These are phyloP conservation scores for Nicotiana knightiana DNA, from an alignment of 257 asterid genomes.

Conservation along the genomic window DNA sequence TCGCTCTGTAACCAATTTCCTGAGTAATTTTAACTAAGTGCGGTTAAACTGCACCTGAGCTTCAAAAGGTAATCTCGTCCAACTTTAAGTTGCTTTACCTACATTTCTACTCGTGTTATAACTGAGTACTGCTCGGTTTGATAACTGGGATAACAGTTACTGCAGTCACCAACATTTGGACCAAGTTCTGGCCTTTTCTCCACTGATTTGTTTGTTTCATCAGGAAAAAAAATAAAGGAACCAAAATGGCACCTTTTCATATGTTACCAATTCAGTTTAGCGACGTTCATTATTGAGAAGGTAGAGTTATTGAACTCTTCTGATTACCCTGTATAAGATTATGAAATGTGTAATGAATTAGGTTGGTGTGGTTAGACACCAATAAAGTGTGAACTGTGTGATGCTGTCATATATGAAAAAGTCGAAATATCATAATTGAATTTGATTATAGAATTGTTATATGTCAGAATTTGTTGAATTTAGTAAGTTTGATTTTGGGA, in stretches of 20 bases:
- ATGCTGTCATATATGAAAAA: not conserved
- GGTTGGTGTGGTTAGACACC: not conserved
- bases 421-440: not conserved
- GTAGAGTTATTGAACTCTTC: not conserved
- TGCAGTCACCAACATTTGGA: not conserved
- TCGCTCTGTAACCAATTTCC: not conserved
- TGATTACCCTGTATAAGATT: not conserved
- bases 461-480: not conserved
- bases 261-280: not conserved
- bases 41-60: not conserved
- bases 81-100: not conserved
- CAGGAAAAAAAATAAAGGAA: not conserved
- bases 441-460: not conserved
- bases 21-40: not conserved
- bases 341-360: not conserved
- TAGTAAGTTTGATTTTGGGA: not conserved
- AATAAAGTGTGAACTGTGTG: not conserved
- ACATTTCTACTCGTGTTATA: not conserved
- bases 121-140: too few species aligned
- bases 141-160: too few species aligned
- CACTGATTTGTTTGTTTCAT: not conserved
- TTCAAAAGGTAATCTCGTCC: not conserved
- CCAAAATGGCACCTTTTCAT: not conserved
- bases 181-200: not conserved
- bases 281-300: not conserved